These are phyloP conservation scores for Aspergillus vadensis DNA, from an alignment of 2,329 filamentous ascomycete genomes.

Conservation along the genomic window DNA sequence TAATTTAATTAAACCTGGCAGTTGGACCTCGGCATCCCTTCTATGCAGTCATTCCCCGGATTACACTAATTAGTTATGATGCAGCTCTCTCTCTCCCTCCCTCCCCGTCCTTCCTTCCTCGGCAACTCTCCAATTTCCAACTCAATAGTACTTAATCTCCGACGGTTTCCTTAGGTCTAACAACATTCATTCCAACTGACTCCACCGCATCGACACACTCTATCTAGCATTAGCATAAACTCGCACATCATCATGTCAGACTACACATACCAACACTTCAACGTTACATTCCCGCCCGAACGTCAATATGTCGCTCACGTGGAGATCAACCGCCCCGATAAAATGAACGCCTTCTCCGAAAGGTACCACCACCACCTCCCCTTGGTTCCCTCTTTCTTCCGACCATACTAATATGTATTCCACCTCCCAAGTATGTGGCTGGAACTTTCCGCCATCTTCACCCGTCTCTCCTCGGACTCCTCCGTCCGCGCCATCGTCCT, in stretches of 20 bases:
- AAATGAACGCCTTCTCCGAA: conserved; percentile 85
- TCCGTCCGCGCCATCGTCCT: conserved; percentile 76
- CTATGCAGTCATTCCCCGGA: no score
- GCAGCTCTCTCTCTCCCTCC: no score
- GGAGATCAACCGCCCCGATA: conserved; percentile 82
- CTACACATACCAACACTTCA: conserved; percentile 60
- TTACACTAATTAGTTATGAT: no score
- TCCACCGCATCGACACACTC: background rate
- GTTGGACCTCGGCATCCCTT: no score
- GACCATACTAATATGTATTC: conserved; percentile 5
- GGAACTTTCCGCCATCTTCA: conserved; percentile 74
- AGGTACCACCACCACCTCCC: conserved; percentile 40
- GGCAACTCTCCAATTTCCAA: no score
- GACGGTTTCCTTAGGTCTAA: background rate
- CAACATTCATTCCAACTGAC: background rate
- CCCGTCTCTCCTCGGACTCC: conserved; percentile 68
- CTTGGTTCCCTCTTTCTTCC: background rate
- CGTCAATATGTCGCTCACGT: conserved; percentile 78
- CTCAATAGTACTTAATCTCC: no score
- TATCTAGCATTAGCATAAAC: background rate
- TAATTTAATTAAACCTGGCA: no score
- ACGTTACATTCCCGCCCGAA: conserved; percentile 64
- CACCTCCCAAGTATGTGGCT: conserved; percentile 69
- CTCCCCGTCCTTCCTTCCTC: no score
- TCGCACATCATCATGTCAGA: conserved; percentile 25